phyloP scores from a whole-genome alignment of 2,329 filamentous ascomycete genomes.

The Xylariaceae sp. region DNA sequence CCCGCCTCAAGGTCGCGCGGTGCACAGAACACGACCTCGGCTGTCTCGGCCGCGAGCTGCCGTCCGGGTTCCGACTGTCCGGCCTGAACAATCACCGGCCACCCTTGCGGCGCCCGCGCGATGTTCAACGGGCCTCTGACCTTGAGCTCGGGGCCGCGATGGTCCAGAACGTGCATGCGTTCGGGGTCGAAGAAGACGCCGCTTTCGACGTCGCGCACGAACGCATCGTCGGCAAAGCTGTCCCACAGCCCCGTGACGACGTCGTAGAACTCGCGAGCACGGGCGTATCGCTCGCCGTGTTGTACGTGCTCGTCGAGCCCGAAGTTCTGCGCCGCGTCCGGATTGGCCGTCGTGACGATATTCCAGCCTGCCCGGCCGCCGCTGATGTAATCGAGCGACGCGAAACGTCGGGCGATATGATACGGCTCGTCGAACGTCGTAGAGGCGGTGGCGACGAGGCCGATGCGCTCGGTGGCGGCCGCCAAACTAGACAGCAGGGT shows the following conservation, averaged over 20 bases:
- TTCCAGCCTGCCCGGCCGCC: conserved; percentile 57
- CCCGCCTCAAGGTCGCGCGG: conserved; percentile 48
- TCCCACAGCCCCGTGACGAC: conserved; percentile 58
- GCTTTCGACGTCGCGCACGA: conserved; percentile 49
- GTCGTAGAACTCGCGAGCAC: conserved; percentile 55
- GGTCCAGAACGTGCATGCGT: conserved; percentile 55
- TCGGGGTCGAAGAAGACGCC: conserved; percentile 54
- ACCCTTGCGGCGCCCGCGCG: conserved; percentile 55
- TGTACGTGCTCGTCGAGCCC: conserved; percentile 52
- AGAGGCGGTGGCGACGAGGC: conserved; percentile 56
- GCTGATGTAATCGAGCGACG: conserved; percentile 55
- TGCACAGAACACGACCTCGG: conserved; percentile 56
- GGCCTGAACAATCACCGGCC: conserved; percentile 59
- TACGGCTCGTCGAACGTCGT: conserved; percentile 59
- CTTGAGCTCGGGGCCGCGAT: conserved; percentile 50
- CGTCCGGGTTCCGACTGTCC: conserved; percentile 55
- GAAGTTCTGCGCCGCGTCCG: conserved; percentile 56
- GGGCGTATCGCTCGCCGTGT: conserved; percentile 52
- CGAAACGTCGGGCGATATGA: conserved; percentile 56
- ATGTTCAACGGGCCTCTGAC: conserved; percentile 55
- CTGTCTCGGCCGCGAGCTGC: conserved; percentile 56
- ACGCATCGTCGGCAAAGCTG: conserved; percentile 58
- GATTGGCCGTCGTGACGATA: conserved; percentile 56
- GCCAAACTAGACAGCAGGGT: conserved; percentile 55
- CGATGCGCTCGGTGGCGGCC: conserved; percentile 51